phyloP scores from a whole-genome alignment of 2,329 filamentous ascomycete genomes.

The Bipolaris cookei region DNA sequence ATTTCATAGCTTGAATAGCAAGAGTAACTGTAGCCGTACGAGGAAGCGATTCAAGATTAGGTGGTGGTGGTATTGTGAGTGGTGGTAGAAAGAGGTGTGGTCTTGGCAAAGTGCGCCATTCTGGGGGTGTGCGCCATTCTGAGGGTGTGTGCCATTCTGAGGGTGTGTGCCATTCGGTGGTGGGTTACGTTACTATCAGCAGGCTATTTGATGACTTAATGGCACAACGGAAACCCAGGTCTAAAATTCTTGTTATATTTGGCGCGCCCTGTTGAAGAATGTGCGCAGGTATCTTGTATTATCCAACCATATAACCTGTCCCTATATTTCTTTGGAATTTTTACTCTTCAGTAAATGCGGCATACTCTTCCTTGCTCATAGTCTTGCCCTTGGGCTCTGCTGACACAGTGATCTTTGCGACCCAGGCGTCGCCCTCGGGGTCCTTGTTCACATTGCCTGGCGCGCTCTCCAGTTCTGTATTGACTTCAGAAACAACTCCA shows the following conservation, averaged over 20 bases:
- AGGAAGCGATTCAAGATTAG: too few relatives aligned
- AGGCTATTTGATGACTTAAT: not conserved
- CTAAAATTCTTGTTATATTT: not conserved
- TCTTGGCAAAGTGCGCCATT: too few relatives aligned
- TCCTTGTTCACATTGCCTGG: conserved; percentile 87
- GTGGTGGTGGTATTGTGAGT: too few relatives aligned
- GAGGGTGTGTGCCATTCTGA: too few relatives aligned
- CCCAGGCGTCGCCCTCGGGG: conserved; percentile 90
- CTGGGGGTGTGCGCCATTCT: too few relatives aligned
- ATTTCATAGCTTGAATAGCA: too few relatives aligned
- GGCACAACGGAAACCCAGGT: not conserved
- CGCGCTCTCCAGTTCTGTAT: conserved; percentile 79
- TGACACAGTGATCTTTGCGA: conserved; percentile 82
- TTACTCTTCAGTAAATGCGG: conserved; percentile 69
- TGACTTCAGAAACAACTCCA: conserved; percentile 77
- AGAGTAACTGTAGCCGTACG: too few relatives aligned
- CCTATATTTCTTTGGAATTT: not conserved
- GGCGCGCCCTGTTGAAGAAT: conserved; percentile 16
- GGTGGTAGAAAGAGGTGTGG: too few relatives aligned
- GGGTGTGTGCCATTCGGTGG: too few relatives aligned
- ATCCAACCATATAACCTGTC: not conserved
- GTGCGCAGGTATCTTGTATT: conserved; percentile 8
- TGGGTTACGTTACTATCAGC: not conserved
- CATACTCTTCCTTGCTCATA: conserved; percentile 81
- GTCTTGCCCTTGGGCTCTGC: conserved; percentile 67